Conservation (phyloP, 1,284 basidiomycete species). For the Cutaneotrichosporon cutaneum region DNA sequence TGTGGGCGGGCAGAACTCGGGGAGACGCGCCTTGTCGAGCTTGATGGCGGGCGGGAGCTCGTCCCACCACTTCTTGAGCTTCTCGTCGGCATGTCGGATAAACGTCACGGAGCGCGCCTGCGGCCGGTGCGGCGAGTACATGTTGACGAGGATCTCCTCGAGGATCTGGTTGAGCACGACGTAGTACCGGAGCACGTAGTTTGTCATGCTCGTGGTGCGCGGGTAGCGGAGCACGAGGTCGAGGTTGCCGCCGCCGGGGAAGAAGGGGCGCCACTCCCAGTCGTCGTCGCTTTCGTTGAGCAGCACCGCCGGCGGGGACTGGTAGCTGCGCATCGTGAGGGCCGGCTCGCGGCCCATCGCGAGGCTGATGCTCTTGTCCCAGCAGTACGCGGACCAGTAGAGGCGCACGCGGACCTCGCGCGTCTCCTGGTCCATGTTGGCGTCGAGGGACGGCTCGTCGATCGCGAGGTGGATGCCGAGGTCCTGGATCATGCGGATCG, state of each 20-base stretch:
- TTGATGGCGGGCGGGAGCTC: conserved; percentile 14
- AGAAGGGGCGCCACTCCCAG: conserved; percentile 23
- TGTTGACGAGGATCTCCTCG: conserved; percentile 31
- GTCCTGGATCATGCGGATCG: conserved; percentile 32
- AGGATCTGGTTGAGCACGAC: conserved; percentile 29
- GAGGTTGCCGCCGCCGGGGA: conserved; percentile 16
- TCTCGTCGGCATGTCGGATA: conserved; percentile 22
- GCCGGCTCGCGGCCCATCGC: conserved; percentile 30
- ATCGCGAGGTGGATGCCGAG: conserved; percentile 31
- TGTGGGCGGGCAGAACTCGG: conserved; percentile 26
- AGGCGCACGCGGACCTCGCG: conserved; percentile 25
- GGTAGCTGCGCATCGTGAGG: conserved; percentile 13
- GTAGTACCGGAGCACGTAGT: conserved; percentile 20
- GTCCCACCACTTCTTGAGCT: conserved; percentile 16
- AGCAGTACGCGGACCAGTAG: conserved; percentile 31
- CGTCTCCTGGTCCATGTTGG: conserved; percentile 24
- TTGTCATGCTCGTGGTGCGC: conserved; percentile 16
- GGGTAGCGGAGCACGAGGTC: conserved; percentile 22
- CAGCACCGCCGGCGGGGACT: conserved; percentile 12
- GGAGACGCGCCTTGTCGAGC: conserved; percentile 15
- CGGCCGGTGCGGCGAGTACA: conserved; percentile 30
- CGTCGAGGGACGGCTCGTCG: conserved; percentile 27
- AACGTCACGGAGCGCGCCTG: conserved; percentile 26
- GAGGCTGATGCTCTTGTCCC: conserved; percentile 27
- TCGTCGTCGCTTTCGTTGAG: conserved; percentile 21